A percentile compares a stretch with the other conserved stretches of the same genome.
phyloP scores from a whole-genome alignment of 2,329 filamentous ascomycete genomes.

The Colletotrichum horii region DNA sequence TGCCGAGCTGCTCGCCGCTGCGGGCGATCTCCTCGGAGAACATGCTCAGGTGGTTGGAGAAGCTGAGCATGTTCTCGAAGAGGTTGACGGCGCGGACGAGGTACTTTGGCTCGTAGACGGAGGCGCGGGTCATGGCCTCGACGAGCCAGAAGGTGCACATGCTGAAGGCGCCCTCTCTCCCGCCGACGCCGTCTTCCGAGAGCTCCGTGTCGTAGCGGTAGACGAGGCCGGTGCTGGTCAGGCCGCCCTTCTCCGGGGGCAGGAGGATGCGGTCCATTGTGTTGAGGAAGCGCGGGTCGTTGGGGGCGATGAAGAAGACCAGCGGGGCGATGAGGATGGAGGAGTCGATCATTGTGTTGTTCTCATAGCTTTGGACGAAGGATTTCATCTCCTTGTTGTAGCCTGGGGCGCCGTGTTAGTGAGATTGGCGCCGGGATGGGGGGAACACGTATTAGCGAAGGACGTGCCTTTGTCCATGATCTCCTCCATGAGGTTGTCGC shows the following conservation, averaged over 20 bases:
- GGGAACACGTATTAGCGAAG: background rate
- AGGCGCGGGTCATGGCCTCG: conserved; percentile 75
- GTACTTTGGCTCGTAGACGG: conserved; percentile 69
- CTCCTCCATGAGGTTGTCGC: conserved; percentile 75
- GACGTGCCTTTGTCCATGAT: conserved; percentile 68
- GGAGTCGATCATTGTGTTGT: conserved; percentile 71
- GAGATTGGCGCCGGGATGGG: background rate
- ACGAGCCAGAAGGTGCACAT: conserved; percentile 89
- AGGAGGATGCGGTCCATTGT: conserved; percentile 76
- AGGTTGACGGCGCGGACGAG: conserved; percentile 66
- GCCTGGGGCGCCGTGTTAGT: conserved; percentile 40
- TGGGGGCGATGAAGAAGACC: conserved; percentile 80
- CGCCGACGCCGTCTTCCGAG: conserved; percentile 76
- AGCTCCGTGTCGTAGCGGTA: conserved; percentile 75
- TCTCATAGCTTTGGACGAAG: conserved; percentile 81
- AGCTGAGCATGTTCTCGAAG: conserved; percentile 80
- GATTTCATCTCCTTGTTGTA: conserved; percentile 73
- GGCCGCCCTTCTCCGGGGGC: conserved; percentile 74
- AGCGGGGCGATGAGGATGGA: conserved; percentile 78
- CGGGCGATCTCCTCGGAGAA: conserved; percentile 81
- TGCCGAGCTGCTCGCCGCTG: conserved; percentile 78
- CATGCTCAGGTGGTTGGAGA: conserved; percentile 79
- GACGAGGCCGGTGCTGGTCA: conserved; percentile 77
- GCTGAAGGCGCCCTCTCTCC: conserved; percentile 76
- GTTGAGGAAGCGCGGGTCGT: conserved; percentile 75